Evolutionary conservation across 2,329 filamentous ascomycete species (phyloP).

Genomic region (Madurella fahalii): DNA sequence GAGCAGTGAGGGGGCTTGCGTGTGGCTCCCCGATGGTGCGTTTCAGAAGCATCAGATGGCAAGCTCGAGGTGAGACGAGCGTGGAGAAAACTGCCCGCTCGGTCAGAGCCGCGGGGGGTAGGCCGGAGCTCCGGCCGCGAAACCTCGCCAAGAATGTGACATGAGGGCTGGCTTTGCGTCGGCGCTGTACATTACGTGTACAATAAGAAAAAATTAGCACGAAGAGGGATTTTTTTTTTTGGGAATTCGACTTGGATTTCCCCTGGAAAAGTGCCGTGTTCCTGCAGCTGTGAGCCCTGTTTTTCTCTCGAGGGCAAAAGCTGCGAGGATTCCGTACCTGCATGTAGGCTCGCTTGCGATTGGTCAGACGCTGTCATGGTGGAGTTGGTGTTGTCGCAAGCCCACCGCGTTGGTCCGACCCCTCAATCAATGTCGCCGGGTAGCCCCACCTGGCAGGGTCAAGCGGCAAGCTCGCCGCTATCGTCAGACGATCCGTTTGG

Average conservation of each 20-base stretch:
- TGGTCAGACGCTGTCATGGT: conserved; percentile 11
- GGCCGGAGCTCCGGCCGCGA: neutral
- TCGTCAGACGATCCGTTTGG: conserved; percentile 10
- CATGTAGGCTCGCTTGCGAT: conserved; percentile 13
- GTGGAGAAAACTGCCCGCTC: neutral
- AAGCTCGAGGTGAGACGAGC: neutral
- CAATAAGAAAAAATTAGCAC: neutral
- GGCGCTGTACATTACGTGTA: neutral
- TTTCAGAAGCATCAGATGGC: conserved; percentile 6
- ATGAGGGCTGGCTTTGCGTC: neutral
- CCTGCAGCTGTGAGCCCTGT: conserved; percentile 13
- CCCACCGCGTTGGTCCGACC: conserved; percentile 10
- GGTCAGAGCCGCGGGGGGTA: neutral
- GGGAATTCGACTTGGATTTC: too few relatives aligned
- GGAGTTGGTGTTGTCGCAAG: conserved; percentile 3
- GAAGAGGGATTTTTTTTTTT: neutral
- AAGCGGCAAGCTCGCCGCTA: conserved; percentile 3
- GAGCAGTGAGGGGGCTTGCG: conserved; percentile 1
- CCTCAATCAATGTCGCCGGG: conserved; percentile 5
- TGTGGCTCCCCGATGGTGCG: neutral
- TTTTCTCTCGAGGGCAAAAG: neutral
- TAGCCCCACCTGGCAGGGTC: neutral
- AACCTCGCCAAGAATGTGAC: neutral
- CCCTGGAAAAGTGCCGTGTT: conserved; percentile 13
- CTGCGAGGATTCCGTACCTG: conserved; percentile 16